Evolutionary conservation across 2,329 filamentous ascomycete genomes (phyloP), one percentile per base, ranked within the genome.

Genomic region (Coniochaeta ligniaria): DNA sequence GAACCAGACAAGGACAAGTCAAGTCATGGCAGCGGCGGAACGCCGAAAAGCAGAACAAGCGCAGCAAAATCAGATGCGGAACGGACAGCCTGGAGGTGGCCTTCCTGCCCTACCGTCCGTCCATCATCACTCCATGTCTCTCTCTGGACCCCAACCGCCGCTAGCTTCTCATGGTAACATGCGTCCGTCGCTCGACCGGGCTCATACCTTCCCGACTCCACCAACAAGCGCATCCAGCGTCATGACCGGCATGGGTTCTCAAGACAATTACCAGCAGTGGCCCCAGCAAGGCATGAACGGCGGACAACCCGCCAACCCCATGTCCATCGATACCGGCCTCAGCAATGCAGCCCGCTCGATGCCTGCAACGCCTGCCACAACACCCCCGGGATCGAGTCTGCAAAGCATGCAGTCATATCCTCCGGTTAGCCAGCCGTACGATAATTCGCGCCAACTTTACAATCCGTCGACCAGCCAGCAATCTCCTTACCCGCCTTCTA

Each of bases 121-220:
- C 56, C 86, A 78, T 70, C 83, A 75, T 67, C 77, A 72, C 64
- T 83, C 76, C 79, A 92, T 83, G 75, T 72, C 74, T 4, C 72
- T 95, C 72, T 79, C 82, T 0, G 80, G 80, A 0, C 79, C 82
- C 1, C 82, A 84, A 63, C 74, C 80, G 57, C 75, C 83, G 35
- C 72, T 87, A 50, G 77, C 83, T 1, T 86, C 90, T 20, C 90
- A 94, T 68, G 84, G 85, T 75, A 87, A 72, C 77, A 85, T 91
- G 69, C 87, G 94, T 50, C 92, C 92, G 8, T 81, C 85, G 7
- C 77, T 96, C 41, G 93, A 97, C 64, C 86, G 94, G 59, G 89
- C 92, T 17, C 90, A 96, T 73, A 96, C 92, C 1, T 97, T 97
- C 75, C 93, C 94, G 3, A 97, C 94, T 3, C 94, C 94, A 38